Evolutionary conservation across 83 land plant genomes (phyloP).

Genomic region (Picea engelmannii): DNA sequence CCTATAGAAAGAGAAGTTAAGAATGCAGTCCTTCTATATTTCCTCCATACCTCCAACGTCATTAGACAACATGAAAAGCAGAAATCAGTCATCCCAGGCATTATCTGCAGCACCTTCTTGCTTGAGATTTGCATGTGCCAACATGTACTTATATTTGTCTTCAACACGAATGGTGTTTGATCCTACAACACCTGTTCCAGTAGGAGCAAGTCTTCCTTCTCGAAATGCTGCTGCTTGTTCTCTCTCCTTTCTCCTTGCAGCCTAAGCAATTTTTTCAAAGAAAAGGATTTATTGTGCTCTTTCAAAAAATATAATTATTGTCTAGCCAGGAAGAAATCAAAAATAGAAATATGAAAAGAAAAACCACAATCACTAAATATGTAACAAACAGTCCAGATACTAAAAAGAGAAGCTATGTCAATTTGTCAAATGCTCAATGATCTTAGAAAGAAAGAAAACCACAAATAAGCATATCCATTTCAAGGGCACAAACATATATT

Average conservation of each 20-base stretch:
- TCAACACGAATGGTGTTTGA: slow-evolving; percentile 66
- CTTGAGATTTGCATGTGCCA: slow-evolving; percentile 42
- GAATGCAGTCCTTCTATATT: not conserved
- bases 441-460: not conserved
- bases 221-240: slow-evolving; percentile 78
- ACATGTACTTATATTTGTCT: slow-evolving; percentile 81
- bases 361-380: not conserved
- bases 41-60: slow-evolving; percentile 11
- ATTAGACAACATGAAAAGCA: not conserved
- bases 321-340: not conserved
- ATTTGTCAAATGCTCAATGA: not conserved
- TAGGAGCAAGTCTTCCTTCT: slow-evolving; percentile 53
- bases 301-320: not conserved
- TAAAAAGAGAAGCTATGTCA: not conserved
- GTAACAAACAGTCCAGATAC: no score
- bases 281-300: not conserved
- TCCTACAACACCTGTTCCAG: slow-evolving; percentile 45
- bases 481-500: no score
- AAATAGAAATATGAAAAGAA: not conserved
- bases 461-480: slow-evolving; percentile 5
- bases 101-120: slow-evolving; percentile 78
- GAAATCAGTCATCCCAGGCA: slow-evolving; percentile 80
- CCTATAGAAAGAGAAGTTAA: not conserved
- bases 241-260: slow-evolving; percentile 77
- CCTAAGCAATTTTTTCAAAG: slow-evolving; percentile 22